Evolutionary conservation across 257 asterid species (phyloP).

Genomic region (Marsdenia floribunda): DNA sequence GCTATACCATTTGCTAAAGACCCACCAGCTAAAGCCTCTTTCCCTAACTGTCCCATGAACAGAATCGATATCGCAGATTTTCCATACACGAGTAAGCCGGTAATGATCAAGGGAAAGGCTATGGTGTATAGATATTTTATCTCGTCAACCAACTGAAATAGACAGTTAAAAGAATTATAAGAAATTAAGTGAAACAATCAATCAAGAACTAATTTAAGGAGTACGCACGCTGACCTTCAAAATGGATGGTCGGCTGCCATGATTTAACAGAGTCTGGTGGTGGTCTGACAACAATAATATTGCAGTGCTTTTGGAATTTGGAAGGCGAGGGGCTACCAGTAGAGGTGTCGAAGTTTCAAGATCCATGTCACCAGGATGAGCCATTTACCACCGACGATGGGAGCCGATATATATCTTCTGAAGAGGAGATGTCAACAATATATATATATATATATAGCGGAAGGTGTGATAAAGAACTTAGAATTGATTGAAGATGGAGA

Average conservation of each 20-base stretch:
- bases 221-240: constrained; percentile 32
- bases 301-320: constrained; percentile 5
- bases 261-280: constrained; percentile 13
- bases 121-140: constrained; percentile 48
- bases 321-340: constrained; percentile 11
- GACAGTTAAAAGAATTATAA: neutral
- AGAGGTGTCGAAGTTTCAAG: constrained; percentile 30
- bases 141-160: constrained; percentile 38
- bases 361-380: constrained; percentile 27
- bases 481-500: constrained; percentile 6
- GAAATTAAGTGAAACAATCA: neutral
- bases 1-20: constrained; percentile 66
- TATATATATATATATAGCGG: neutral
- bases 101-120: constrained; percentile 64
- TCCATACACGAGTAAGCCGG: constrained; percentile 51
- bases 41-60: constrained; percentile 63
- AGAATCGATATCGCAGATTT: constrained; percentile 60
- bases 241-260: constrained; percentile 19
- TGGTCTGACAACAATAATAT: neutral
- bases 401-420: neutral
- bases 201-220: neutral
- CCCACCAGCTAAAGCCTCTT: constrained; percentile 66
- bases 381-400: neutral
- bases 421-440: neutral
- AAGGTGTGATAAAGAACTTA: neutral